Evolutionary conservation across 139 green algal species (phyloP), one percentile per base, ranked within the genome.

Genomic region (Chlorella sp.): DNA sequence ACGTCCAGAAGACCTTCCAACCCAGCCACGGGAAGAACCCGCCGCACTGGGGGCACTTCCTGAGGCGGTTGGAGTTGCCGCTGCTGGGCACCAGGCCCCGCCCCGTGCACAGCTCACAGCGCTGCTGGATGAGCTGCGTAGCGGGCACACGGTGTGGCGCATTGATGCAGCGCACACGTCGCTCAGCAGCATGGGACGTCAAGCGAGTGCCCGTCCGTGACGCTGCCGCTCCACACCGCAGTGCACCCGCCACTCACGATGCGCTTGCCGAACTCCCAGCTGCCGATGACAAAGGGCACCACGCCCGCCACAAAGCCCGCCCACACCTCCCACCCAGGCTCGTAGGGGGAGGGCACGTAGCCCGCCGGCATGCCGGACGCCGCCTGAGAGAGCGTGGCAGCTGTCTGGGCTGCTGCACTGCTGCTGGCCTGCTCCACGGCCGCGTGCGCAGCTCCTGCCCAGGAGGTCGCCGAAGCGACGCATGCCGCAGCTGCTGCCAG

Each of bases 21-120:
- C 77, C 77, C 59, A 90, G 80, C 91, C 91, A 96, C 0, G 91
- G 91, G 72, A 96, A 93, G 78, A 96, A 92, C 35, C 91, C 91
- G 17, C 91, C 91, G 69, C 91, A 95, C 60, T 91, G 50, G 10
- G 74, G 79, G 76, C 89, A 93, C 63, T 93, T 92, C 26, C 78
- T 66, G 35, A 77, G 63, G 67, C 82, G 82, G 60, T 71, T 74
- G 27, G 66, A 14, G 1, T 55, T 59, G 3, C 31, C 14, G 34
- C 4, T 59, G 2, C 60, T 67, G 24, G 80, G 55, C 49, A 96
- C 84, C 34, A 97, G 84, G 0, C 92, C 92, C 10, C 49, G 86
- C 34, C 92, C 91, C 0, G 62, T 35, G 74, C 92, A 97, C 24
- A 74, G 69, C 70, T 83, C 50, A 71, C 92, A 97, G 10, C 88